Percentiles rank a stretch among this genome's conserved stretches.
phyloP scores from a whole-genome alignment of 768 basidiomycete genomes.

The Leccinellum luteum region DNA sequence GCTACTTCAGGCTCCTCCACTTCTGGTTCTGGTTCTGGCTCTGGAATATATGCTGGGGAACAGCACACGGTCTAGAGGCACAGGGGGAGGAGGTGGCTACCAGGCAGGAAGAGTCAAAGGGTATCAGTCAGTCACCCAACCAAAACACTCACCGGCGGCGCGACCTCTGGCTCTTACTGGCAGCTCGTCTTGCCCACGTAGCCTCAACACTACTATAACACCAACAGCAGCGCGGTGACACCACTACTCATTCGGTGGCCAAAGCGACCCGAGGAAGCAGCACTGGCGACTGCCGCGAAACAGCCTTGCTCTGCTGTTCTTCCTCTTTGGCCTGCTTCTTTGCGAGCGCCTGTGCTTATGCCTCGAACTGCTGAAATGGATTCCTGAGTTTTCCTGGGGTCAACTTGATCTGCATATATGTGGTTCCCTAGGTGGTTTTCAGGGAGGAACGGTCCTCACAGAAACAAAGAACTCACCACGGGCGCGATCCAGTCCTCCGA shows the following conservation, averaged over 20 bases:
- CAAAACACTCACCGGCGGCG: constrained; percentile 26
- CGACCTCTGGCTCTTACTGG: constrained; percentile 30
- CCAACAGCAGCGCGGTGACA: constrained; percentile 16
- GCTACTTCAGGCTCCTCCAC: constrained; percentile 22
- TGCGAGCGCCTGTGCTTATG: constrained; percentile 69
- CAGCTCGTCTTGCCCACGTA: constrained; percentile 17
- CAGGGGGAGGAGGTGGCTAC: constrained; percentile 30
- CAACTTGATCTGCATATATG: constrained; percentile 85
- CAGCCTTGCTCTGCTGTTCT: constrained; percentile 58
- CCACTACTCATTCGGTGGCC: constrained; percentile 23
- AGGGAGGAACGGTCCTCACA: background rate
- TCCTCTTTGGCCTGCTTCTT: constrained; percentile 86
- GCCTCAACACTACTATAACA: no score
- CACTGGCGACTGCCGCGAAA: constrained; percentile 44
- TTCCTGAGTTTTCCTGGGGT: constrained; percentile 88
- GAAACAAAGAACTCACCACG: constrained; percentile 39
- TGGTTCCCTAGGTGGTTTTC: constrained; percentile 50
- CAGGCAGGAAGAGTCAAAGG: background rate
- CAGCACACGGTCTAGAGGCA: constrained; percentile 20
- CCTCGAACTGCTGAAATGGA: constrained; percentile 66
- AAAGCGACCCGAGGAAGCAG: constrained; percentile 40
- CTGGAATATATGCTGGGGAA: constrained; percentile 18
- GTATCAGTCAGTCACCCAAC: constrained; percentile 2
- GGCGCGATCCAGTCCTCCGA: constrained; percentile 81
- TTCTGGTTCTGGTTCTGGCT: constrained; percentile 16